Conservation (phyloP, 805 yeast genomes). For the Blastobotrys robertii region DNA sequence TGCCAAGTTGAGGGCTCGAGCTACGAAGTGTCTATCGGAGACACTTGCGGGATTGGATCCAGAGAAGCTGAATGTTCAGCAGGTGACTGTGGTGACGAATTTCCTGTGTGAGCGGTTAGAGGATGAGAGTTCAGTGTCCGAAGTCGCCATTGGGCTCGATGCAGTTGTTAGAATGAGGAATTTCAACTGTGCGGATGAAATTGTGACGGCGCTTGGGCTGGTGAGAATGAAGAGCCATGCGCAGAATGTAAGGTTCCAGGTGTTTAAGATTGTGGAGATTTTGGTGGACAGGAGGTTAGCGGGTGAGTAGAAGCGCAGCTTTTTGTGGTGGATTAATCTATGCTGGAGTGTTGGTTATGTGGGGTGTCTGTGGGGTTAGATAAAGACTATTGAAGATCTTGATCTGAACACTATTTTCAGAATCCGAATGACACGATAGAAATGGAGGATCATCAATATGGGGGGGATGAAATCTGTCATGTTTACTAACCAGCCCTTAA, state of each 20-base stretch:
- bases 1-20: constrained; percentile 35
- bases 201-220: constrained; percentile 26
- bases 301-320: no score
- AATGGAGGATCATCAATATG: no score
- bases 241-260: constrained; percentile 39
- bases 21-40: constrained; percentile 35
- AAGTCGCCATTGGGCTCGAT: constrained; percentile 44
- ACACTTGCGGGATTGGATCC: constrained; percentile 27
- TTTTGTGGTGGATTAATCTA: no score
- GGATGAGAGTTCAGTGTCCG: constrained; percentile 46
- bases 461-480: no score
- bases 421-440: no score
- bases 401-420: no score
- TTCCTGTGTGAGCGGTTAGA: constrained; percentile 61
- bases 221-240: constrained; percentile 23
- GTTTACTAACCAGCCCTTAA: constrained; percentile 6
- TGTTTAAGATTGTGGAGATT: constrained; percentile 40
- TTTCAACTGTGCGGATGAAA: constrained; percentile 29
- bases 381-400: no score
- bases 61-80: constrained; percentile 28
- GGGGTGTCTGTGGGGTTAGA: no score
- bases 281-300: constrained; percentile 3
- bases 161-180: constrained; percentile 44
- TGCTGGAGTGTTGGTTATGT: no score
- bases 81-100: constrained; percentile 26